Base-by-base conservation (phyloP, 2,329 filamentous ascomycete genomes). In the Aspergillus chevalieri region DNA sequence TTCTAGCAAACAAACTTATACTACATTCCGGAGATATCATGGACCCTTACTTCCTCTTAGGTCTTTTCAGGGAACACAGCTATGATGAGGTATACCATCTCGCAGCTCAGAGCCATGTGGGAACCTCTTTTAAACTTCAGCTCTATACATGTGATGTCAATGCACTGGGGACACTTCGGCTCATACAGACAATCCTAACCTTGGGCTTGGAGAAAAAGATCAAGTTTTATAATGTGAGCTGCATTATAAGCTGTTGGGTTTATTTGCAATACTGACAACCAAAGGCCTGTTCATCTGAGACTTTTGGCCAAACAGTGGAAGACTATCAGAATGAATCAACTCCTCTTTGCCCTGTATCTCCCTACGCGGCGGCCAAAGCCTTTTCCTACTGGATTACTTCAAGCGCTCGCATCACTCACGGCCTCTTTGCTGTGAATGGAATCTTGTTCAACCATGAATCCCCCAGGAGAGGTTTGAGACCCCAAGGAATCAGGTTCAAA, bases 401-500 rank as follows among this genome's bases (percentile, higher is more conserved):
- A 33, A 48, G 43, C 24, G 42, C 30, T 30, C 47, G 47, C 6
- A 42, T 36, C 21, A 9, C 47, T 8, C 43, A 48, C 19, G 47
- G 47, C 21, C 30, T 48, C 34, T 44, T 44, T 15, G 47, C 42
- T 17, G 41, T 44, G 14, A 48, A 48, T 44, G 47, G 47, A 22
- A 48, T 48, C 42, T 33, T 48, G 6, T 48, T 48, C 33, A 48
- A 48, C 41, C 47, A 48, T 38, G 47, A 48, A n/a, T 48, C 47
- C 30, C 38, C 47, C n/a, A 26, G 47, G 15, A 28, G 47, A 22
- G 41, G 47, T 48, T 15, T 42, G 39, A 42, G 7, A 2, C 17
- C 21, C 39, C 15, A 21, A 22, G 8, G 12, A 12, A 42, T 22
- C 39, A 24, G 21, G 21, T 42, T 42, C 39, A 42, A 42, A 42